Percentiles rank a stretch among this genome's conserved stretches.
phyloP scores from a whole-genome alignment of 345 rosid genomes.

The Cardamine occulta region DNA sequence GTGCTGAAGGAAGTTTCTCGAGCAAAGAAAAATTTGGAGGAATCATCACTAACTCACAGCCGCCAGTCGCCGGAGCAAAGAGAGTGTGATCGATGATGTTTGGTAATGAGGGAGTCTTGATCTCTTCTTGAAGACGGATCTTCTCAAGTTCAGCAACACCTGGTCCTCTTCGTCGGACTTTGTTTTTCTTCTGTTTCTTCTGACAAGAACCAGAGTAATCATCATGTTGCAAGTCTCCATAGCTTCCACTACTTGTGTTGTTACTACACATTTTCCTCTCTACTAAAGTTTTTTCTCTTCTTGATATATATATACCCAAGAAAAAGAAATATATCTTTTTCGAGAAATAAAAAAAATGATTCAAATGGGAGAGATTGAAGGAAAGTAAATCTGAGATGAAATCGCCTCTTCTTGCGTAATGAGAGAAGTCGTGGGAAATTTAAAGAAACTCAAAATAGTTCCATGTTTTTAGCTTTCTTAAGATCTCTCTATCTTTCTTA shows the following conservation, averaged over 20 bases:
- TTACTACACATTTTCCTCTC: conserved; percentile 56
- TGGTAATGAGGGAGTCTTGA: conserved; percentile 32
- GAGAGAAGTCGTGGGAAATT: conserved; percentile 39
- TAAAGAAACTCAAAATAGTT: conserved; percentile 32
- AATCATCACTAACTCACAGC: background rate
- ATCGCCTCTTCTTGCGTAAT: conserved; percentile 49
- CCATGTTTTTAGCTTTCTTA: conserved; percentile 54
- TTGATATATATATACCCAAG: background rate
- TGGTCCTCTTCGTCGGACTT: conserved; percentile 65
- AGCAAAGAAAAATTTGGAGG: conserved; percentile 21
- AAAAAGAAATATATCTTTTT: background rate
- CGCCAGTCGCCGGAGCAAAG: conserved; percentile 10
- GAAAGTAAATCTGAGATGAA: conserved; percentile 58
- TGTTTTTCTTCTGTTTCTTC: conserved; percentile 49
- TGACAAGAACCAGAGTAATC: conserved; percentile 42
- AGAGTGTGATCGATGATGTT: conserved; percentile 18
- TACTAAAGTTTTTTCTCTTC: background rate
- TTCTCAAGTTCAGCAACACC: conserved; percentile 80
- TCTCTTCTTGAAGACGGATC: conserved; percentile 56
- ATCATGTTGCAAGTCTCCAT: conserved; percentile 40
- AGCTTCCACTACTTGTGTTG: conserved; percentile 46
- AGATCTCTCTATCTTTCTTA: conserved; percentile 32
- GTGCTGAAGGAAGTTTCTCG: background rate
- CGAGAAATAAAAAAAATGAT: conserved; percentile 40
- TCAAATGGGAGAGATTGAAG: conserved; percentile 50